A percentile compares a stretch with the other conserved stretches of the same genome.
These are phyloP conservation scores for Glomus cerebriforme DNA, from an alignment of 192 early-diverging fungal genomes.

Conservation along the genomic window DNA sequence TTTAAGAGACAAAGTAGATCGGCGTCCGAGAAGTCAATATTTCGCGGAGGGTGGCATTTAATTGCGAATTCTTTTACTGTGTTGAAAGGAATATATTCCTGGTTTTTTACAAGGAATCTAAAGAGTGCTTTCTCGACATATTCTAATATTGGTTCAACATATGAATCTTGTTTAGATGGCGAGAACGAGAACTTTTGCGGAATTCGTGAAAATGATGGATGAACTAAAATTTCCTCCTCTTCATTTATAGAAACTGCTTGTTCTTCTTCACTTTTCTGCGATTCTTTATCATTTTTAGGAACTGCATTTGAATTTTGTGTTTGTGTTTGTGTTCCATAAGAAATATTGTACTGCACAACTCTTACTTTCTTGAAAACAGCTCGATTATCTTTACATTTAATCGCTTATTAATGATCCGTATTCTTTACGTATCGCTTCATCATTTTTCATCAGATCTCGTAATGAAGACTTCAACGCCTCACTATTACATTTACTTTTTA, in stretches of 20 bases:
- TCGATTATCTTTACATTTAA: slow-evolving; percentile 6
- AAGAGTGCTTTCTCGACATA: slow-evolving; percentile 24
- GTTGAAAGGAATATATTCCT: too few relatives aligned
- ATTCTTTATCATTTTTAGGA: too few relatives aligned
- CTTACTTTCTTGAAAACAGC: neutral
- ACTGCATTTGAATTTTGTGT: slow-evolving; percentile 22
- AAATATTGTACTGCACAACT: slow-evolving; percentile 25
- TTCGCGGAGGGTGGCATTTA: slow-evolving; percentile 26
- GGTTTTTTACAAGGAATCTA: slow-evolving; percentile 14
- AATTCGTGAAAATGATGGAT: slow-evolving; percentile 21
- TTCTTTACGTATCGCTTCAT: slow-evolving; percentile 26
- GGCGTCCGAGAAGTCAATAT: slow-evolving; percentile 27
- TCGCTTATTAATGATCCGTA: slow-evolving; percentile 9
- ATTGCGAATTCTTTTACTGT: slow-evolving; percentile 15
- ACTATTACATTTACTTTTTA: slow-evolving; percentile 25
- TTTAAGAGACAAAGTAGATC: slow-evolving; percentile 28
- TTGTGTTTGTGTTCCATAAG: slow-evolving; percentile 24
- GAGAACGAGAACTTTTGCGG: slow-evolving; percentile 28
- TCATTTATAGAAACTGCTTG: too few relatives aligned
- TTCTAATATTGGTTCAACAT: slow-evolving; percentile 29
- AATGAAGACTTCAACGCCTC: slow-evolving; percentile 17
- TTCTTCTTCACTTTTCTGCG: too few relatives aligned
- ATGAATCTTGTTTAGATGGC: slow-evolving; percentile 23
- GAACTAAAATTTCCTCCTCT: neutral
- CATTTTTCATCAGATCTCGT: slow-evolving; percentile 25